phyloP scores from a whole-genome alignment of 805 yeast species.

The Cyberlindnera americana region DNA sequence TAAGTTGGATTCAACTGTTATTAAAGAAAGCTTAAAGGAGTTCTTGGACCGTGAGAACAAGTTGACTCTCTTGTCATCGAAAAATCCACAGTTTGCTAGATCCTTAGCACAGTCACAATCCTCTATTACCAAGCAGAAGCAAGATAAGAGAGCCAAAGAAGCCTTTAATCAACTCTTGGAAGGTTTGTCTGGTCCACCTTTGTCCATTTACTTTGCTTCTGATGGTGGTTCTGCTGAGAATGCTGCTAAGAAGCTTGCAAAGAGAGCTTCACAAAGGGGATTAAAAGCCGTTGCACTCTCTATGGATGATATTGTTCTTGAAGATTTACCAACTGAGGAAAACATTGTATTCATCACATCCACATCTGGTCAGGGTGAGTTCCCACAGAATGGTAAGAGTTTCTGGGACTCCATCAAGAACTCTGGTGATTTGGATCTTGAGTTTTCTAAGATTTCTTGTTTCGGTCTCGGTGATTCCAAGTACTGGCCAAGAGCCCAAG shows the following conservation, averaged over 20 bases:
- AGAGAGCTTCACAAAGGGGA: constrained; percentile 52
- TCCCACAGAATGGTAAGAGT: constrained; percentile 73
- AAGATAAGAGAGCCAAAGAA: constrained; percentile 64
- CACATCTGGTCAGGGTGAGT: constrained; percentile 93
- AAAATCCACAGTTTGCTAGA: constrained; percentile 73
- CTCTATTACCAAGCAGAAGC: constrained; percentile 54
- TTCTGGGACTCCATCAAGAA: constrained; percentile 74
- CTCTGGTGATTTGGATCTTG: constrained; percentile 64
- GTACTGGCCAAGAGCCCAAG: constrained; percentile 98
- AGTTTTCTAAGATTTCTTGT: constrained; percentile 61
- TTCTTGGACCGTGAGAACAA: constrained; percentile 90
- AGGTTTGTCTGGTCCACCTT: constrained; percentile 84
- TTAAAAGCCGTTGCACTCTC: constrained; percentile 47
- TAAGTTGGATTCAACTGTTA: constrained; percentile 78
- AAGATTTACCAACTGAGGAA: constrained; percentile 48
- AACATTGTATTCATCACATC: constrained; percentile 63
- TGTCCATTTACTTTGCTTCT: constrained; percentile 78
- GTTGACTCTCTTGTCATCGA: constrained; percentile 67
- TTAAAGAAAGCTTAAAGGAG: constrained; percentile 69
- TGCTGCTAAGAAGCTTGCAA: constrained; percentile 62
- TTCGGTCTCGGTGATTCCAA: constrained; percentile 94
- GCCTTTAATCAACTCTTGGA: constrained; percentile 77
- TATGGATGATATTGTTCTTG: constrained; percentile 60
- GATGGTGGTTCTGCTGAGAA: constrained; percentile 92
- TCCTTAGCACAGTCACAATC: constrained; percentile 63